Evolutionary conservation across 257 asterid species (phyloP).

Genomic region (Linaria vulgaris): DNA sequence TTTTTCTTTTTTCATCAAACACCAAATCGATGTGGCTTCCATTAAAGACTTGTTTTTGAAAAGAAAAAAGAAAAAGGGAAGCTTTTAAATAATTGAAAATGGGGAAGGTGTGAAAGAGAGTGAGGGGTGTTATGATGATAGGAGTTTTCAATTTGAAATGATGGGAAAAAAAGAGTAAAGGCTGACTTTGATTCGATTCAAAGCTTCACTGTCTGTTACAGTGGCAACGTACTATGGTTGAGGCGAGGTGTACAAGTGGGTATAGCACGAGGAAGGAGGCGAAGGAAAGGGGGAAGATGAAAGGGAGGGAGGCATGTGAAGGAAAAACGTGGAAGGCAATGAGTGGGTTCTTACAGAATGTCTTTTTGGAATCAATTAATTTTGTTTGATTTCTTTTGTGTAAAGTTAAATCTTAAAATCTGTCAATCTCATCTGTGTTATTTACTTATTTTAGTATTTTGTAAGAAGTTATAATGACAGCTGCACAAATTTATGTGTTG

Average conservation of each 20-base stretch:
- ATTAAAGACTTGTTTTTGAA: too few species aligned
- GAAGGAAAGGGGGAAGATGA: conserved; percentile 1
- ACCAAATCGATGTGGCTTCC: neutral
- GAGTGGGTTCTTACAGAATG: conserved; percentile 34
- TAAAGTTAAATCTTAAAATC: too few species aligned
- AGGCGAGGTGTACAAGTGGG: conserved; percentile 32
- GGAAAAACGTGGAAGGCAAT: conserved; percentile 36
- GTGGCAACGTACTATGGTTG: conserved; percentile 27
- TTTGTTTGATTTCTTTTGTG: conserved; percentile 30
- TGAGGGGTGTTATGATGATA: conserved; percentile 34
- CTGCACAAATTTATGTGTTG: too few species aligned
- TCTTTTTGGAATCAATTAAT: conserved; percentile 28
- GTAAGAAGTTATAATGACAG: too few species aligned
- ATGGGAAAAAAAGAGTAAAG: conserved; percentile 23
- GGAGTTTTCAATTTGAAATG: conserved; percentile 38
- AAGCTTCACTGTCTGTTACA: conserved; percentile 8
- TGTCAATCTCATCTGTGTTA: conserved; percentile 37
- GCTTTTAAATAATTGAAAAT: conserved; percentile 21
- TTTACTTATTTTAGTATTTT: neutral
- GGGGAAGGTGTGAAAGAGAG: neutral
- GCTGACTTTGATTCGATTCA: conserved; percentile 35
- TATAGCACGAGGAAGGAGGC: conserved; percentile 14
- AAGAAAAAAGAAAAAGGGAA: conserved; percentile 22
- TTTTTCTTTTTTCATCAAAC: too few species aligned
- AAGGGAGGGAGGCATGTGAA: conserved; percentile 33